These are phyloP conservation scores for Bacterosira constricta DNA, from an alignment of 108 stramenopile species.

Conservation along the genomic window DNA sequence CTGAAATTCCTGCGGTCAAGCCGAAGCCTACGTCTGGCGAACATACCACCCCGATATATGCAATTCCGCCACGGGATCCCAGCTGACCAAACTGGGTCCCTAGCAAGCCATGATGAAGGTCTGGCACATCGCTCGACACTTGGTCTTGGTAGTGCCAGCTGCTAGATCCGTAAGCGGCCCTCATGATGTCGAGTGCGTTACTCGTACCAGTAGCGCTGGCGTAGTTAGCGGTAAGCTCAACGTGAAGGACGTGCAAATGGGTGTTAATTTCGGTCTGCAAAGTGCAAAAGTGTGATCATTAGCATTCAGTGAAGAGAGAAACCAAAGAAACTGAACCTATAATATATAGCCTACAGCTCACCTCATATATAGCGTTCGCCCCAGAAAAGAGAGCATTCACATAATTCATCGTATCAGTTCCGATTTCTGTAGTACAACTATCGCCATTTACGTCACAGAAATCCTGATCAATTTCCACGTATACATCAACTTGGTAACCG, in stretches of 20 bases:
- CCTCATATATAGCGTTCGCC: slow-evolving; percentile 25
- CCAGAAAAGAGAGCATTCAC: slow-evolving; percentile 20
- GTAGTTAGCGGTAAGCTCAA: slow-evolving; percentile 1
- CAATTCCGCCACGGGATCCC: slow-evolving; percentile 17
- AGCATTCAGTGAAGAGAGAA: no score
- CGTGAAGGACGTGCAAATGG: slow-evolving; percentile 9
- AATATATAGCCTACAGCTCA: not conserved
- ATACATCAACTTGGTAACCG: slow-evolving; percentile 21
- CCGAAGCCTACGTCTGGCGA: slow-evolving; percentile 10
- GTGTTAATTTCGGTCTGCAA: slow-evolving; percentile 37
- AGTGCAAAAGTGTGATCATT: no score
- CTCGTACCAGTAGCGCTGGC: not conserved
- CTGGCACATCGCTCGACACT: not conserved
- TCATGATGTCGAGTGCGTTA: slow-evolving; percentile 7
- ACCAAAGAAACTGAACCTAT: not conserved
- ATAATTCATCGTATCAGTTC: slow-evolving; percentile 7
- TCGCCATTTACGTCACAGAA: slow-evolving; percentile 13
- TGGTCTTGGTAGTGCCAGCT: not conserved
- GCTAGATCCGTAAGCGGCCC: not conserved
- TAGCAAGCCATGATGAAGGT: slow-evolving; percentile 33
- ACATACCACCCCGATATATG: slow-evolving; percentile 18
- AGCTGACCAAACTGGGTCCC: no score
- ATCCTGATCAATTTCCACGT: slow-evolving; percentile 21
- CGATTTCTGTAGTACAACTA: not conserved
- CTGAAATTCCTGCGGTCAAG: slow-evolving; percentile 1